Evolutionary conservation across 176 grass and related monocot genomes (phyloP).

Genomic region (Poa pratensis): DNA sequence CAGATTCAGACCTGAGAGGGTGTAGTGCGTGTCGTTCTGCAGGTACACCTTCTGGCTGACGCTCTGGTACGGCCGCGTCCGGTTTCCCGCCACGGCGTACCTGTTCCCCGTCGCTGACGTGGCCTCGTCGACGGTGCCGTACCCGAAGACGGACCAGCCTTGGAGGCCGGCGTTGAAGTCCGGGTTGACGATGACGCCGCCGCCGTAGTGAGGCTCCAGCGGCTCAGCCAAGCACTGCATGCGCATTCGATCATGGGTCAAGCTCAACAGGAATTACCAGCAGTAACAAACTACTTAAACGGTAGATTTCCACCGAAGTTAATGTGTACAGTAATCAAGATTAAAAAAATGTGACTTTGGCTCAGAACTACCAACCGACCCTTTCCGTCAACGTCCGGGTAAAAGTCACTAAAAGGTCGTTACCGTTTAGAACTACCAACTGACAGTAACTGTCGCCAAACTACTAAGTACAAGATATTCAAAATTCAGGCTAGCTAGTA

Average conservation of each 20-base stretch:
- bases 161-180: constrained; percentile 59
- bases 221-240: constrained; percentile 84
- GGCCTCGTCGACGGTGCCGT: constrained; percentile 41
- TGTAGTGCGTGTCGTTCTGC: constrained; percentile 71
- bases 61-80: constrained; percentile 62
- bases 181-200: constrained; percentile 80
- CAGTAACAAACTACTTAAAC: background rate
- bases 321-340: background rate
- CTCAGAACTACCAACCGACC: constrained; percentile 9
- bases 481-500: no score
- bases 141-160: constrained; percentile 69
- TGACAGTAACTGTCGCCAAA: constrained; percentile 35
- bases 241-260: background rate
- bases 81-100: constrained; percentile 47
- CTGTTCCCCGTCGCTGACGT: constrained; percentile 57
- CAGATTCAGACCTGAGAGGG: constrained; percentile 65
- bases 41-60: constrained; percentile 81
- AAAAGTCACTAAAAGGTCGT: constrained; percentile 39
- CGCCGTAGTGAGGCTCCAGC: constrained; percentile 66
- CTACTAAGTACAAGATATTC: background rate
- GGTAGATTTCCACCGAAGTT: background rate
- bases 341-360: background rate
- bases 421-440: constrained; percentile 25
- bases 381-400: constrained; percentile 32
- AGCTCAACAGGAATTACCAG: background rate